These are phyloP conservation scores for Kalaharituber pfeilii DNA, from an alignment of 2,329 filamentous ascomycete genomes.

Conservation along the genomic window DNA sequence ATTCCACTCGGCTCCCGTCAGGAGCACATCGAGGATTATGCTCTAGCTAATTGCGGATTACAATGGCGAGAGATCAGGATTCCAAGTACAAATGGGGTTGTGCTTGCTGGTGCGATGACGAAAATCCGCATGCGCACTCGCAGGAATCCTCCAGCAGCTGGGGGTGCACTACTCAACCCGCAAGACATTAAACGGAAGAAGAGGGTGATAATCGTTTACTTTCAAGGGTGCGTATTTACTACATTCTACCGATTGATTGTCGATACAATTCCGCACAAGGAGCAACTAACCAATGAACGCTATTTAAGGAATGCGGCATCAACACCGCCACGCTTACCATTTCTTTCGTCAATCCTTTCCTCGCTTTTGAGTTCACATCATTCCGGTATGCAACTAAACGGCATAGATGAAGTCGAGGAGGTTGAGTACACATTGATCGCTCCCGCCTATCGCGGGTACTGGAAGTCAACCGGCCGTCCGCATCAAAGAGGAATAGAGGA, in stretches of 20 bases:
- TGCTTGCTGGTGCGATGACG: background rate
- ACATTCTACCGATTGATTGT: too few relatives aligned
- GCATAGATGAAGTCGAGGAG: background rate
- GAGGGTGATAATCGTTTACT: conserved; percentile 31
- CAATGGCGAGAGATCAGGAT: conserved; percentile 45
- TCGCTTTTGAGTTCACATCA: too few relatives aligned
- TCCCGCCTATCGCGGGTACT: conserved; percentile 52
- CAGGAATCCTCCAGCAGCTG: too few relatives aligned
- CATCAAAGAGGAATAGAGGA: conserved; percentile 47
- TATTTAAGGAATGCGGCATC: conserved; percentile 29
- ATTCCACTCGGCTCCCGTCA: conserved; percentile 33
- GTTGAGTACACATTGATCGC: conserved; percentile 29
- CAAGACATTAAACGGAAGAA: too few relatives aligned
- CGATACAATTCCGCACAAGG: too few relatives aligned
- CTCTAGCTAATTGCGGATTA: conserved; percentile 41
- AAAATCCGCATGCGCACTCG: too few relatives aligned
- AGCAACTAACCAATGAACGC: too few relatives aligned
- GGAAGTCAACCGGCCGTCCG: conserved; percentile 57
- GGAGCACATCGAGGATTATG: conserved; percentile 50
- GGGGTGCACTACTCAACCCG: too few relatives aligned
- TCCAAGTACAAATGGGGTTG: background rate
- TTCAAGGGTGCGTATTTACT: conserved; percentile 29
- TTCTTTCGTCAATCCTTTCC: conserved; percentile 31
- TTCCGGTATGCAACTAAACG: conserved; percentile 3
- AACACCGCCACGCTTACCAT: conserved; percentile 32